phyloP scores from a whole-genome alignment of 441 rosid species.

The Melastoma candidum region DNA sequence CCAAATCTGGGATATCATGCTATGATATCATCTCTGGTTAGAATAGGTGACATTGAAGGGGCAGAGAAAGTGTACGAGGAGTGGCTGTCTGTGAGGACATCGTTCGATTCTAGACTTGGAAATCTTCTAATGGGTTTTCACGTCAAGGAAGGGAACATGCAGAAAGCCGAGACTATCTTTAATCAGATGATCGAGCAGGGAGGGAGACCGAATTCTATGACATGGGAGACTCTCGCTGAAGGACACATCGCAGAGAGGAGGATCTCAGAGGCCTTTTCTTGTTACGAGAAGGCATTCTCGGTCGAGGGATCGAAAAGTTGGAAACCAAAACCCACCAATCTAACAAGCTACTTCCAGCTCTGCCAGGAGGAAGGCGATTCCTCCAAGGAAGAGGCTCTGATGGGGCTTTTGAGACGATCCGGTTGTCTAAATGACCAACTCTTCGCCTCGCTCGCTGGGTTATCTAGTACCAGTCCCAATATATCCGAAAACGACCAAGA shows the following conservation, averaged over 20 bases:
- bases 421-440: constrained; percentile 38
- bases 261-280: constrained; percentile 47
- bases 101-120: constrained; percentile 77
- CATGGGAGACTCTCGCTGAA: constrained; percentile 86
- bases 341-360: constrained; percentile 36
- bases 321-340: constrained; percentile 59
- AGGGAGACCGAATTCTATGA: constrained; percentile 65
- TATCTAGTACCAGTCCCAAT: constrained; percentile 13
- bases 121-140: constrained; percentile 62
- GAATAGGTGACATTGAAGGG: constrained; percentile 61
- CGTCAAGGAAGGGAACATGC: constrained; percentile 48
- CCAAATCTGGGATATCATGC: constrained; percentile 90
- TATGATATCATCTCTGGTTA: constrained; percentile 56
- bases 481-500: constrained; percentile 8
- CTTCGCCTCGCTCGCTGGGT: constrained; percentile 35
- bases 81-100: constrained; percentile 59
- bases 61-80: constrained; percentile 66
- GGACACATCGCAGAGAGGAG: constrained; percentile 49
- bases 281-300: constrained; percentile 61
- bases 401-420: constrained; percentile 37
- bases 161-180: constrained; percentile 49
- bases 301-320: constrained; percentile 49
- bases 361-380: constrained; percentile 50
- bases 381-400: constrained; percentile 32
- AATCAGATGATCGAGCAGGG: constrained; percentile 56